Conservation (phyloP, 2,329 filamentous ascomycete species). For the Orbilia blumenaviensis region DNA sequence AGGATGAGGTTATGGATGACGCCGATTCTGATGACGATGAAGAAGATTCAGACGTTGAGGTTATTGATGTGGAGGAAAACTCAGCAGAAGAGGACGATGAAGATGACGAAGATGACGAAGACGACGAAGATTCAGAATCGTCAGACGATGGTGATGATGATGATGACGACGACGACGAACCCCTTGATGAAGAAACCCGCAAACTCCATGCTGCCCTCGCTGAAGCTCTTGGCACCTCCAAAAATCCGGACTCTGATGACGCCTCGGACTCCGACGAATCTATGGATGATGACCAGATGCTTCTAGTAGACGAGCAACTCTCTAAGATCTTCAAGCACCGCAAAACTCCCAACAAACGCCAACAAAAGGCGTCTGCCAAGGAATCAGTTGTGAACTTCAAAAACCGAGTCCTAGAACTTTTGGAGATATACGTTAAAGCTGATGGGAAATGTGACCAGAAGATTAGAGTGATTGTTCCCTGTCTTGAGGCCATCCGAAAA, state of each 20-base stretch:
- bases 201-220: constrained; percentile 79
- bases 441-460: constrained; percentile 62
- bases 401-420: constrained; percentile 85
- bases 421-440: constrained; percentile 84
- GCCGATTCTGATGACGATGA: constrained; percentile 64
- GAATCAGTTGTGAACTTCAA: constrained; percentile 94
- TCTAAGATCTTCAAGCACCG: constrained; percentile 84
- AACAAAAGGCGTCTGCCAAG: constrained; percentile 85
- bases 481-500: constrained; percentile 35
- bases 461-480: constrained; percentile 37
- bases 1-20: constrained; percentile 65
- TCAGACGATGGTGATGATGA: constrained; percentile 63
- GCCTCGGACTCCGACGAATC: constrained; percentile 74
- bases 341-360: constrained; percentile 74
- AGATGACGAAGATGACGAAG: constrained; percentile 63
- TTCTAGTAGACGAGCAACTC: constrained; percentile 83
- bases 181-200: constrained; percentile 62
- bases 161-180: constrained; percentile 63
- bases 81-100: constrained; percentile 61
- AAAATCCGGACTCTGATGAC: constrained; percentile 60
- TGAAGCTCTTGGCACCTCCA: constrained; percentile 77
- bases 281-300: constrained; percentile 97
- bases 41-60: constrained; percentile 62
- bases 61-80: constrained; percentile 64
- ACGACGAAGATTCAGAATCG: constrained; percentile 61